These are phyloP conservation scores for Cytospora mali DNA, from an alignment of 2,329 filamentous ascomycete genomes.

Conservation along the genomic window DNA sequence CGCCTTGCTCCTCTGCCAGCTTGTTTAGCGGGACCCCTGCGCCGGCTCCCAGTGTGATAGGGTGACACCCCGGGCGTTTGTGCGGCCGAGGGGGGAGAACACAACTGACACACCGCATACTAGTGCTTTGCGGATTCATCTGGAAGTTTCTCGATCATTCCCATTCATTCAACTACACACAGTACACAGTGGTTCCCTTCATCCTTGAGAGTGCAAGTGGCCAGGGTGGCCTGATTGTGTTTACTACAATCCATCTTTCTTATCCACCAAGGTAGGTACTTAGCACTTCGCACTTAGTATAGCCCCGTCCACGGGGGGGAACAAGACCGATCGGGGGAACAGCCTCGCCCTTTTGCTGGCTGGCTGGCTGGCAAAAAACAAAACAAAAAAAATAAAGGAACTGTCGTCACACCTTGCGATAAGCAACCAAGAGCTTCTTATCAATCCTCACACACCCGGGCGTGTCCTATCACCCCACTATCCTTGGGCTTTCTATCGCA, in stretches of 20 bases:
- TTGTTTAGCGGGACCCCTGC: conserved; percentile 1
- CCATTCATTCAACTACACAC: not conserved
- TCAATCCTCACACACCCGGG: conserved; percentile 9
- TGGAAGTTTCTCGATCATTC: conserved; percentile 1
- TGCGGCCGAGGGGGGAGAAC: not conserved
- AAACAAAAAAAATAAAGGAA: not conserved
- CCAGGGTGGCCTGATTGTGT: too few relatives aligned
- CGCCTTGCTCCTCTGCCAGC: conserved; percentile 1
- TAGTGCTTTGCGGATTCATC: not conserved
- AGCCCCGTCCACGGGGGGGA: too few relatives aligned
- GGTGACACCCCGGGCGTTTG: not conserved
- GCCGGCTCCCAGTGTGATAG: not conserved
- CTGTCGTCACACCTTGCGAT: not conserved
- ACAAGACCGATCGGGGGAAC: too few relatives aligned
- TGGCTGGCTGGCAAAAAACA: too few relatives aligned
- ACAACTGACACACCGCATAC: not conserved
- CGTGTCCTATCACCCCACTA: conserved; percentile 15
- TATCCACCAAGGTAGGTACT: too few relatives aligned
- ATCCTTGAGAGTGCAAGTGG: too few relatives aligned
- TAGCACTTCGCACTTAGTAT: too few relatives aligned
- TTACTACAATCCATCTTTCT: too few relatives aligned
- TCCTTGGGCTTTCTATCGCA: conserved; percentile 18
- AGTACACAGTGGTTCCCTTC: not conserved
- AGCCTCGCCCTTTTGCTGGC: too few relatives aligned
- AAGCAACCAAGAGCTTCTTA: conserved; percentile 1